Evolutionary conservation across 176 grass and related monocot genomes (phyloP), one percentile per base, ranked within the genome.

Genomic region (sorghum (Sorghum bicolor)): DNA sequence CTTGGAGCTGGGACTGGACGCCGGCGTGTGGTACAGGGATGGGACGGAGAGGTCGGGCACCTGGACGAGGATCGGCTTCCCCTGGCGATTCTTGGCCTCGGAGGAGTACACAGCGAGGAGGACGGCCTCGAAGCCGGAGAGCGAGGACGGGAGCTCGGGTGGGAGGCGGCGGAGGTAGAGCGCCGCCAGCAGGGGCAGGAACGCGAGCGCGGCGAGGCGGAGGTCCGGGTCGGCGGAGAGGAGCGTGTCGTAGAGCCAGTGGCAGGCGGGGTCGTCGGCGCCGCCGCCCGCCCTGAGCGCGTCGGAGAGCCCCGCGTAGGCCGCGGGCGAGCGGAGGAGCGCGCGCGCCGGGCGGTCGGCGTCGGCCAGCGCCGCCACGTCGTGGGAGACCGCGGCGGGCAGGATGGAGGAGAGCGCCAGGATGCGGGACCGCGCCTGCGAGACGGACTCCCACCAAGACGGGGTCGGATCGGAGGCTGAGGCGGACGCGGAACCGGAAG

Each of bases 161-260:
- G 86, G 65, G 14, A 98, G 85, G 73, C 93, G 91, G 86, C 90
- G 89, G 64, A 99, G 85, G 86, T 99, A 99, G 36, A 96, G 91
- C n/a, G 93, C 89, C 16, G 91, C 88, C 45, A 99, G 91, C n/a
- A 99, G 76, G 38, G 96, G 96, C 10, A 99, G 87, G 41, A 99
- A 96, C 17, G 96, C 90, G 25, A 99, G 89, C 55, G 88, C 91
- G 28, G 94, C 88, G 47, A 99, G 93, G 80, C 96, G 93, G 83
- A 99, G 96, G 74, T 99, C 93, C 22, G 93, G 83, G 84, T 99
- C 96, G 6, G 89, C 80, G 73, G 96, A 94, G 80, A 94, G 91
- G 73, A 93, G 89, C n/a, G 93, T 99, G 36, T 99, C 96, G 72
- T 99, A 99, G 68, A 99, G 89, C 96, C 96, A 99, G 67, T 99